Conservation (phyloP, 2,329 filamentous ascomycete genomes). For the Neodidymelliopsis sp. region DNA sequence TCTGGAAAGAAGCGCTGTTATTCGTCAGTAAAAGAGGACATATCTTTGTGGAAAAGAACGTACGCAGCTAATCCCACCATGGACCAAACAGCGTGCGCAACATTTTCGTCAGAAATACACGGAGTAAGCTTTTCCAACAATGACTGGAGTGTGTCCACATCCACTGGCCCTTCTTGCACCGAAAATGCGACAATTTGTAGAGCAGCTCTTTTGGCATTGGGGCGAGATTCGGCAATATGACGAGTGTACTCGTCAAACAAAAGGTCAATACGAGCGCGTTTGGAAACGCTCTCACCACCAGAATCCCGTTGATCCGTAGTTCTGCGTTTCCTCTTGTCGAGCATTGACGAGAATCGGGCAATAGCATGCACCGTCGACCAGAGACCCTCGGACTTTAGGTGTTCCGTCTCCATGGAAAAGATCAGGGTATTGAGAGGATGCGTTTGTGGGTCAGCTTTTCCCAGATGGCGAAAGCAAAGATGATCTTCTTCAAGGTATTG, state of each 20-base stretch:
- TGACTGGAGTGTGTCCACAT: conserved; percentile 61
- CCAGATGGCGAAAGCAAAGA: conserved; percentile 60
- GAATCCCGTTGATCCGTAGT: conserved; percentile 26
- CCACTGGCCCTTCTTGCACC: conserved; percentile 47
- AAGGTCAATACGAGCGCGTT: conserved; percentile 49
- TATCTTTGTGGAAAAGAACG: conserved; percentile 29
- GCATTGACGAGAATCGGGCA: conserved; percentile 47
- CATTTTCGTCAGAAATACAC: conserved; percentile 73
- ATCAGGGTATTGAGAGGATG: conserved; percentile 40
- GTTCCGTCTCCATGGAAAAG: conserved; percentile 46
- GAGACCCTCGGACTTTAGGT: conserved; percentile 38
- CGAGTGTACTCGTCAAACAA: conserved; percentile 52
- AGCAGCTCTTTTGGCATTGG: conserved; percentile 55
- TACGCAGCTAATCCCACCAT: conserved; percentile 83
- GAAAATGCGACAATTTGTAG: conserved; percentile 64
- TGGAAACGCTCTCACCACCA: conserved; percentile 35
- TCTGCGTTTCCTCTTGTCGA: conserved; percentile 38
- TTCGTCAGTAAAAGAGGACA: not conserved
- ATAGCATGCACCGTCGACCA: conserved; percentile 52
- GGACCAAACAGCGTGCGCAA: conserved; percentile 73
- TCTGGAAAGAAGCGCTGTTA: conserved; percentile 42
- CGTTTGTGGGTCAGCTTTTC: conserved; percentile 35
- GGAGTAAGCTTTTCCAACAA: conserved; percentile 66
- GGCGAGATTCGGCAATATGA: conserved; percentile 44
- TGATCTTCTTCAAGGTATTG: conserved; percentile 76